Evolutionary conservation across 495 filamentous ascomycete genomes (phyloP).

Genomic region (Penicillium pulvis): DNA sequence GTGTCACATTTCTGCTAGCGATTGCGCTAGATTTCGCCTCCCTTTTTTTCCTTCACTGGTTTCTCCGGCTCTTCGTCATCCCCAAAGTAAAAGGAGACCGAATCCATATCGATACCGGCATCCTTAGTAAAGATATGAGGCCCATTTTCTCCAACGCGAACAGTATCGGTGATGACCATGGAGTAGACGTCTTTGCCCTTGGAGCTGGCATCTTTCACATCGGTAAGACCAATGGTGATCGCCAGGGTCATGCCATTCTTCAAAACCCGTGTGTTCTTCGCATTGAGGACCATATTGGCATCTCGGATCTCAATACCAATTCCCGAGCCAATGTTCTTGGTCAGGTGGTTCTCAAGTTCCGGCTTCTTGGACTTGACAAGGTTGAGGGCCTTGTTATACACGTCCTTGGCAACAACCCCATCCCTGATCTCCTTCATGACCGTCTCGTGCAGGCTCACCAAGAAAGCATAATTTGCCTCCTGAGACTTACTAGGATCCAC

Average conservation of each 20-base stretch:
- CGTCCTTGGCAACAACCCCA: conserved; percentile 82
- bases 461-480: conserved; percentile 90
- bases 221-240: conserved; percentile 82
- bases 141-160: conserved; percentile 77
- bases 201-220: conserved; percentile 78
- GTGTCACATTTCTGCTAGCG: conserved; percentile 88
- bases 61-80: conserved; percentile 75
- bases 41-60: conserved; percentile 71
- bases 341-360: conserved; percentile 88
- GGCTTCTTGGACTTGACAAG: conserved; percentile 85
- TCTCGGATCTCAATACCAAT: conserved; percentile 93
- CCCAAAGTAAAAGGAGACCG: conserved; percentile 96
- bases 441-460: conserved; percentile 80
- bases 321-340: conserved; percentile 85
- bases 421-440: conserved; percentile 90
- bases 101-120: conserved; percentile 85
- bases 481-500: conserved; percentile 96
- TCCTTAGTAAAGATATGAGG: conserved; percentile 88
- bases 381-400: conserved; percentile 83
- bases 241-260: conserved; percentile 97
- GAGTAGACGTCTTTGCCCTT: conserved; percentile 88
- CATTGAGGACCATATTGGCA: conserved; percentile 75
- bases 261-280: conserved; percentile 76
- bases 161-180: conserved; percentile 86
- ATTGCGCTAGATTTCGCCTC: conserved; percentile 80